Base-by-base conservation (phyloP, 495 filamentous ascomycete genomes). In the Glarea lozoyensis region DNA sequence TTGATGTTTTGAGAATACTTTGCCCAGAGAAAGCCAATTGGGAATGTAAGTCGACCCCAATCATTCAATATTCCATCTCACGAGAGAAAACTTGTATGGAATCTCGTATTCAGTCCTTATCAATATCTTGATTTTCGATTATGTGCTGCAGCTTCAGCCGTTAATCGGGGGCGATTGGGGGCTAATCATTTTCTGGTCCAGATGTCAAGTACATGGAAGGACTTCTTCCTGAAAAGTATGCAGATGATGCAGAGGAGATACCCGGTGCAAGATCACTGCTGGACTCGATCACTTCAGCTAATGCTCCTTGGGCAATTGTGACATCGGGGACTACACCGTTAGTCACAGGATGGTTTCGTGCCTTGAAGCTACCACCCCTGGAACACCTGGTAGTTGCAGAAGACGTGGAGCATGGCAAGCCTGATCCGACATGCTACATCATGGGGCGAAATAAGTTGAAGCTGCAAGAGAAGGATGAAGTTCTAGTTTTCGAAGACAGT, bases 401-500 rank as follows among this genome's bases (percentile, higher is more conserved):
- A 66, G 86, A 88, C 33, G 90, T 98, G 15, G 61, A 68, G 51
- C 65, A 76, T 46, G 92, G 92, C 31, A 98, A 98, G 69, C 92
- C 92, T 10, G 77, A 85, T 59, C 90, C 92, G 16, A 69, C 76
- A 16, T 92, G 92, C 70, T 96, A 96, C 59, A 46, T 66, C 24
- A 72, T 93, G 3, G 89, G 86, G 0, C 71, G 71, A 33, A 63
- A 75, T 57, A 71, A 69, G 45, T 68, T 94, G 12, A 73, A 67
- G 0, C 59, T 92, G 17, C 20, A 9, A 10, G 84, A 83, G 31
- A 88, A 86, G 22, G 68, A 64, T 11, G 61, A 70, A 11, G 65
- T 92, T 15, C 65, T 96, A 13, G 90, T 98, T 24, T 62, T 98
- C 5, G 92, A 98, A 60, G 92, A 98, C 62, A 82, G 84, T 37